phyloP scores from a whole-genome alignment of 225 moss, liverwort and hornwort genomes.

The Rhytidiadelphus loreus region DNA sequence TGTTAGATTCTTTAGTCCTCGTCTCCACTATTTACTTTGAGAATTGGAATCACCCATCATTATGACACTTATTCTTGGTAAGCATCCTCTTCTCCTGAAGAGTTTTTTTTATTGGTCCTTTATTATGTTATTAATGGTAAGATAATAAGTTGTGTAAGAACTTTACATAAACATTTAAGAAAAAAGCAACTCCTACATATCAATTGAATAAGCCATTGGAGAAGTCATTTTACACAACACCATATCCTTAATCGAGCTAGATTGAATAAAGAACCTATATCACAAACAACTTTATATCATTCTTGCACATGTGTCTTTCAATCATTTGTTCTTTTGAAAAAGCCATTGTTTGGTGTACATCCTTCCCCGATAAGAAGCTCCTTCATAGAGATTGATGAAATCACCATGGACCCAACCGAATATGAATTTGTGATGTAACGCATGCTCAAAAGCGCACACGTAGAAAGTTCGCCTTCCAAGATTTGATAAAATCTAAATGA shows the following conservation, averaged over 20 bases:
- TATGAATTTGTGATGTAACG: background rate
- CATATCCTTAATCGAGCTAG: too few species aligned
- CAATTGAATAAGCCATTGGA: accelerated
- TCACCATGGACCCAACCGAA: background rate
- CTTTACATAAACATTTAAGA: background rate
- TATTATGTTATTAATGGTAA: background rate
- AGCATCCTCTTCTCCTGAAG: too few species aligned
- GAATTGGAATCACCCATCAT: background rate
- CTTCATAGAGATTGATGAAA: background rate
- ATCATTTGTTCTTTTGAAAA: background rate
- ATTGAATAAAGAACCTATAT: too few species aligned
- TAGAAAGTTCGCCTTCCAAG: background rate
- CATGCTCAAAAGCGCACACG: background rate
- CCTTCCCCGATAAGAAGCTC: background rate
- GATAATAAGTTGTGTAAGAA: background rate
- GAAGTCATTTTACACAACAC: background rate
- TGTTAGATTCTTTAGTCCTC: background rate
- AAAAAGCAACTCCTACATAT: background rate
- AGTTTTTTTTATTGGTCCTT: background rate
- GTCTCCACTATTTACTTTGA: background rate
- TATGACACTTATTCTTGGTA: too few species aligned
- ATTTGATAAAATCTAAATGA: background rate
- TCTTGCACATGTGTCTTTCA: background rate
- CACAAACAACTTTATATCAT: background rate
- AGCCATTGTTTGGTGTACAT: too few species aligned